These are phyloP conservation scores for Astrocystis sublimbata DNA, from an alignment of 495 filamentous ascomycete genomes.

Conservation along the genomic window DNA sequence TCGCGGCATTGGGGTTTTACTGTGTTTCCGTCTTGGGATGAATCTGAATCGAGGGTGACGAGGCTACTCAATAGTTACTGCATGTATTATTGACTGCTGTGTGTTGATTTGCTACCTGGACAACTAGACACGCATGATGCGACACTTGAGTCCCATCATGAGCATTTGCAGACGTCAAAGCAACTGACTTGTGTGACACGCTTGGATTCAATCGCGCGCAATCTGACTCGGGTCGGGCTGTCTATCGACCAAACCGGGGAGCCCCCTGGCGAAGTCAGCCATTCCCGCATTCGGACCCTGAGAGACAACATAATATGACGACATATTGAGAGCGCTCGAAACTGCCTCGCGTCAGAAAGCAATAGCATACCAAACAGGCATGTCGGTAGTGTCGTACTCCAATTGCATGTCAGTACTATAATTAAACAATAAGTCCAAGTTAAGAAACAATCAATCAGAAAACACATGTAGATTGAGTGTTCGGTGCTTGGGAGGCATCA, in stretches of 20 bases:
- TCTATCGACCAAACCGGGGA: too few relatives aligned
- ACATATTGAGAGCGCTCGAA: background rate
- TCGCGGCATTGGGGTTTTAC: slow-evolving; percentile 7
- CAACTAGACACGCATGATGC: too few relatives aligned
- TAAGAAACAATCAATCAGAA: too few relatives aligned
- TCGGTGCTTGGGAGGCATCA: background rate
- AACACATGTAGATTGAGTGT: too few relatives aligned
- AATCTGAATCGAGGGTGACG: background rate
- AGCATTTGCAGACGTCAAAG: background rate
- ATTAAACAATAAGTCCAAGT: too few relatives aligned
- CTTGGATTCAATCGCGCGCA: background rate
- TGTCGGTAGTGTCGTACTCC: background rate
- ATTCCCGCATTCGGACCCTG: slow-evolving; percentile 2
- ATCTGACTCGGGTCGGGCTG: background rate
- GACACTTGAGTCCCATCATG: too few relatives aligned
- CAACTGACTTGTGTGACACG: background rate
- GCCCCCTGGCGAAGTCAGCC: background rate
- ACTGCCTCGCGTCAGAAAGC: background rate
- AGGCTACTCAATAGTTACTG: background rate
- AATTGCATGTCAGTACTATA: too few relatives aligned
- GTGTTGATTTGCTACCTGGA: too few relatives aligned
- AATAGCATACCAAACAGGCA: background rate
- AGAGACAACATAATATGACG: background rate
- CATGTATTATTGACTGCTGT: background rate
- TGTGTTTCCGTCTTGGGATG: too few relatives aligned